Percentiles rank a stretch among this genome's conserved stretches.
Conservation (phyloP, 352 stramenopile genomes). For the Phytophthora constricta region DNA sequence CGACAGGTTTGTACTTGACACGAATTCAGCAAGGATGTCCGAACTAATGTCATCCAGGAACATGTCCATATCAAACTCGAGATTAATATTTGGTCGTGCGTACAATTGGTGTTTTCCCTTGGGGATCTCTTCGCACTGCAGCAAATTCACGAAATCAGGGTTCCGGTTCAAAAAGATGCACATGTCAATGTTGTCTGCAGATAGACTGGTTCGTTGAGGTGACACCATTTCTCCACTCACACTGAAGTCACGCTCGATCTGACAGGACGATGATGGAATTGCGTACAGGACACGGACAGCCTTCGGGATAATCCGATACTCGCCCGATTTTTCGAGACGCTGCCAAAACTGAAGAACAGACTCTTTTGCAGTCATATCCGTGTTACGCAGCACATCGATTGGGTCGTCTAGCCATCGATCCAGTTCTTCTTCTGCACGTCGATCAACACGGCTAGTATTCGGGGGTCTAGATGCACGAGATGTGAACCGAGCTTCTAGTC, state of each 20-base stretch:
- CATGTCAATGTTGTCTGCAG: conserved; percentile 21
- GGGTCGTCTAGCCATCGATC: conserved; percentile 10
- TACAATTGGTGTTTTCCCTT: conserved; percentile 8
- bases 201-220: conserved; percentile 5
- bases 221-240: conserved; percentile 14
- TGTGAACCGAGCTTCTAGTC: conserved; percentile 6
- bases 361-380: conserved; percentile 3
- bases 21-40: neutral
- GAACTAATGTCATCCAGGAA: neutral
- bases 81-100: neutral
- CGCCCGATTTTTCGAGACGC: neutral
- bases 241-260: conserved; percentile 26
- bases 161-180: conserved; percentile 19
- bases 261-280: conserved; percentile 10
- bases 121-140: conserved; percentile 23
- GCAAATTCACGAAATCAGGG: conserved; percentile 20
- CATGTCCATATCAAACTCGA: neutral
- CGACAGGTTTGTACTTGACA: neutral
- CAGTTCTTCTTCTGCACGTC: conserved; percentile 17
- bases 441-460: neutral
- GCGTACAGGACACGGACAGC: no score
- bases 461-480: neutral
- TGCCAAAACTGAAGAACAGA: conserved; percentile 20
- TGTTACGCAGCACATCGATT: neutral
- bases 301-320: conserved; percentile 24